A percentile compares a stretch with the other conserved stretches of the same genome.
phyloP scores from a whole-genome alignment of 2,329 filamentous ascomycete genomes.

The Epichloe amarillans region DNA sequence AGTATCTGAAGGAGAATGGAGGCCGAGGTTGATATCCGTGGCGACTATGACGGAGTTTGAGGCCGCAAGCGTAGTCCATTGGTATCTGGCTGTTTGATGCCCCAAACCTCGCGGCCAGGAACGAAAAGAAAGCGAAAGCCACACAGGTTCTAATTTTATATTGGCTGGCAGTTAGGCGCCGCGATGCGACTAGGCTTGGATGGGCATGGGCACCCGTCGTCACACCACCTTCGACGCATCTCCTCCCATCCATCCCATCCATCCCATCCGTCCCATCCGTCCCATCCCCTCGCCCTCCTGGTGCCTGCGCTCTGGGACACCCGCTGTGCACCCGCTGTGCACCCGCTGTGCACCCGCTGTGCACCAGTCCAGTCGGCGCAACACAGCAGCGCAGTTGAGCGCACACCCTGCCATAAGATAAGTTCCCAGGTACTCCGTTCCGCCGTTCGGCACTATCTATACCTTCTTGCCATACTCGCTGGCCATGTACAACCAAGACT shows the following conservation, averaged over 20 bases:
- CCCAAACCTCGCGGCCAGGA: background rate
- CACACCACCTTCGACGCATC: constrained; percentile 1
- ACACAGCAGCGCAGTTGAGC: too few species aligned
- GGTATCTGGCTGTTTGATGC: background rate
- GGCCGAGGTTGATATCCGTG: background rate
- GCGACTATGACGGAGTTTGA: background rate
- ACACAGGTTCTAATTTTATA: background rate
- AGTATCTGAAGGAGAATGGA: background rate
- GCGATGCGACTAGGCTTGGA: constrained; percentile 1
- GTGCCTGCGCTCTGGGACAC: too few species aligned
- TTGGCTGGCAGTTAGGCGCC: constrained; percentile 1
- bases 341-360: too few species aligned
- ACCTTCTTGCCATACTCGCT: too few species aligned
- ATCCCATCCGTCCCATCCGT: too few species aligned
- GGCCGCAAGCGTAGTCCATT: background rate
- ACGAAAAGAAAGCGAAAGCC: background rate
- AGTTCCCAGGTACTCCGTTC: background rate
- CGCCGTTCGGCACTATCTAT: too few species aligned
- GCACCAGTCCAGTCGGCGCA: too few species aligned
- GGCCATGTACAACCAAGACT: too few species aligned
- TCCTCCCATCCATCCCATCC: background rate
- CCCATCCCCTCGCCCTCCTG: too few species aligned
- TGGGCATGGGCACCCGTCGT: constrained; percentile 3
- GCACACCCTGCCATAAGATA: background rate
- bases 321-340: too few species aligned